Conservation (phyloP, 75 land plant species). For the Sequoiadendron giganteum region DNA sequence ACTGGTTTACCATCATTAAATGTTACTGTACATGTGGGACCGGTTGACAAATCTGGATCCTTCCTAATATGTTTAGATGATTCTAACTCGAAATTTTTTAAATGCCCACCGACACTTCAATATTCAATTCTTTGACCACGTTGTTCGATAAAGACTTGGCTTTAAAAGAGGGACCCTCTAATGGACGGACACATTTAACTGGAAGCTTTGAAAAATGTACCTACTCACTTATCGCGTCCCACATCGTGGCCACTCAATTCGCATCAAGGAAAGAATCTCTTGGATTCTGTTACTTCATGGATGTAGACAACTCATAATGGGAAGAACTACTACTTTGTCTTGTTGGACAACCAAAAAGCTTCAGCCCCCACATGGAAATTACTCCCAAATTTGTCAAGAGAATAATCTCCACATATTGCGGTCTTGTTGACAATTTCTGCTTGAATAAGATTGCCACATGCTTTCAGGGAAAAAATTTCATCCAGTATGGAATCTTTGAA, state of each 20-base stretch:
- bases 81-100: background rate
- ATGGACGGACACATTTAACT: background rate
- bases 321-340: background rate
- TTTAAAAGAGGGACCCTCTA: background rate
- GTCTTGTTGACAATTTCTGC: background rate
- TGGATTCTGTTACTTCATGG: background rate
- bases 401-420: background rate
- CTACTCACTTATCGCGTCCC: background rate
- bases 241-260: background rate
- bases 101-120: background rate
- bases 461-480: background rate
- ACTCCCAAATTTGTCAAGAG: background rate
- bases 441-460: background rate
- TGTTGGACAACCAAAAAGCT: background rate
- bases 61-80: background rate
- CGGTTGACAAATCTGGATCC: background rate
- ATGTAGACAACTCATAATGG: background rate
- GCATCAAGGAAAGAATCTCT: background rate
- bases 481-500: no score
- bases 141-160: background rate
- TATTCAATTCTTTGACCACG: background rate
- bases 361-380: background rate
- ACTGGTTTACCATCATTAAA: background rate
- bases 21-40: background rate
- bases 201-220: background rate